Evolutionary conservation across 176 grass and related monocot genomes (phyloP).

Genomic region (Oryza longistaminata): DNA sequence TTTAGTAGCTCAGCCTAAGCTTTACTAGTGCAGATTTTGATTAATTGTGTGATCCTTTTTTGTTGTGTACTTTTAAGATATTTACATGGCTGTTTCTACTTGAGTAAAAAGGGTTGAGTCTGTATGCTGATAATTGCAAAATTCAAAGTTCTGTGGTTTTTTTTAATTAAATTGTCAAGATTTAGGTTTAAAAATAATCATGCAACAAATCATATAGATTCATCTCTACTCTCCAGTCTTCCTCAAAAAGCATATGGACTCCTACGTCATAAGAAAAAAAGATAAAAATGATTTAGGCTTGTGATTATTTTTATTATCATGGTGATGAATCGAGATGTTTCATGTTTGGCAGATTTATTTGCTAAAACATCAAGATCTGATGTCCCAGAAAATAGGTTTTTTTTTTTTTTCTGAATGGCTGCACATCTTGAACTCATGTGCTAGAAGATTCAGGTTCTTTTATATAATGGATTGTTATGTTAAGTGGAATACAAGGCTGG

Average conservation of each 20-base stretch:
- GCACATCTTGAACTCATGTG: neutral
- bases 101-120: neutral
- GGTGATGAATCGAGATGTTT: neutral
- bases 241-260: neutral
- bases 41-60: neutral
- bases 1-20: conserved; percentile 3
- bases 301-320: neutral
- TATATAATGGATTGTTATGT: neutral
- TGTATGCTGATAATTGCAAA: neutral
- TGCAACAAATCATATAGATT: neutral
- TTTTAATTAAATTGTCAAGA: neutral
- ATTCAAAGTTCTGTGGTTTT: neutral
- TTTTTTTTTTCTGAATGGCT: neutral
- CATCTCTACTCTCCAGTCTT: neutral
- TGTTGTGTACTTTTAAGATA: neutral
- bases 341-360: neutral
- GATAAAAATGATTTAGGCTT: neutral
- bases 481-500: neutral
- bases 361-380: neutral
- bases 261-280: neutral
- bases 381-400: neutral
- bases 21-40: neutral
- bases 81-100: neutral
- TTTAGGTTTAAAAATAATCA: neutral
- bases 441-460: neutral